Evolutionary conservation across 352 stramenopile genomes (phyloP), one percentile per base, ranked within the genome.

Genomic region (Globisporangium ultimum): DNA sequence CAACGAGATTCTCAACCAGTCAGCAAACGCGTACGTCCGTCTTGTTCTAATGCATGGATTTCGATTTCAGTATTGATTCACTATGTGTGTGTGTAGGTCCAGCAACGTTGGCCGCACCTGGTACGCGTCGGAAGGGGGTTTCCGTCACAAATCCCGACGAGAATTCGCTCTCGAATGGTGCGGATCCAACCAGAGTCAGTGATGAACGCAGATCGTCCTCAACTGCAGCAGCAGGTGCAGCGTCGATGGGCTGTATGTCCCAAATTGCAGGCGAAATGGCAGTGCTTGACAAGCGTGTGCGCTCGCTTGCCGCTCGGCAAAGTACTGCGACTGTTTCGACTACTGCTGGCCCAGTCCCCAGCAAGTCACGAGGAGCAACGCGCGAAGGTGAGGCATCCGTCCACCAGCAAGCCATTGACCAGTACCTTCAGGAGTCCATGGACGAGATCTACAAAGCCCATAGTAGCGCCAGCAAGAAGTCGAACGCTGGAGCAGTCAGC

Each of bases 351-450:
- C 42, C 11, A 1, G 15, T 4, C 3, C 12, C 3, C 11, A n/a
- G 12, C 38, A 54, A 14, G 7, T n/a, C 34, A 45, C 12, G 5
- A 20, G 53, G 7, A n/a, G 1, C 18, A 32, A 40, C 40, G 40
- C 40, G 40, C 36, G 22, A 21, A 34, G 52, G 47, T 2, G 18
- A 55, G 7, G 34, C 68, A 24, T 64, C 58, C 9, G 48, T 53
- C 21, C 67, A 81, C 34, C 63, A 80, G 46, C 22, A 71, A 1
- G 63, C 69, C 21, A 86, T 88, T 53, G 74, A 87, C 42, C 64
- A 69, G 48, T 87, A 74, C 24, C 69, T 88, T n/a, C 43, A 70
- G 8, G 51, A 83, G 28, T 84, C 68, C 22, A 74, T 78, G 45
- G 43, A 76, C n/a, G 72, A 82, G 20, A 58, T 87, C 41, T 72